Conservation (phyloP, 805 yeast species). For the Lachancea lanzarotensis region DNA sequence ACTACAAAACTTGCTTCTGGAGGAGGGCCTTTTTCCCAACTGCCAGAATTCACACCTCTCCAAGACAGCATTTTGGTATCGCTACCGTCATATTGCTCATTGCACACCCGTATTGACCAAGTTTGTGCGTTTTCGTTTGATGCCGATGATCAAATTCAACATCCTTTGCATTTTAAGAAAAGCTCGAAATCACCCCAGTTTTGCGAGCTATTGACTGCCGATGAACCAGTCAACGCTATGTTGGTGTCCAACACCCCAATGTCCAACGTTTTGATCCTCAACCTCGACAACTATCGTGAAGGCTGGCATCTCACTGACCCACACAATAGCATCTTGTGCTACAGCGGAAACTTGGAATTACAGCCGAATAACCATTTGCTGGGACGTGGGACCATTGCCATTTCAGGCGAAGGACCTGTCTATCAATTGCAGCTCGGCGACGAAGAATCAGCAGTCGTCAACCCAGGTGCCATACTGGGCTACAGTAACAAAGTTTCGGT, state of each 20-base stretch:
- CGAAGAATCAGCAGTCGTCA: conserved; percentile 23
- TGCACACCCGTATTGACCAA: conserved; percentile 18
- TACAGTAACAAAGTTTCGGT: conserved; percentile 13
- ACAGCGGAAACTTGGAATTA: conserved; percentile 21
- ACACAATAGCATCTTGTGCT: conserved; percentile 17
- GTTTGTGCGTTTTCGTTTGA: conserved; percentile 16
- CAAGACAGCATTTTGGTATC: conserved; percentile 19
- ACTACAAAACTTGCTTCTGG: conserved; percentile 23
- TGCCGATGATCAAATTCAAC: conserved; percentile 5
- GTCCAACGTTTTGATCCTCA: conserved; percentile 22
- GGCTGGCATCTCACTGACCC: conserved; percentile 22
- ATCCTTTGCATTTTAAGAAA: conserved; percentile 12
- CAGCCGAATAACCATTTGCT: conserved; percentile 12
- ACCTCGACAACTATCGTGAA: conserved; percentile 17
- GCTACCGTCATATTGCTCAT: conserved; percentile 19
- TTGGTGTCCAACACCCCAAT: conserved; percentile 25
- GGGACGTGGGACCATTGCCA: conserved; percentile 27
- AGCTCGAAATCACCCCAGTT: conserved; percentile 8
- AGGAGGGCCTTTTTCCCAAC: conserved; percentile 28
- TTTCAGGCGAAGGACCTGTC: conserved; percentile 29
- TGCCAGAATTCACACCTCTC: conserved; percentile 19
- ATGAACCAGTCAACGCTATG: conserved; percentile 25
- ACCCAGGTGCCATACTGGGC: conserved; percentile 19
- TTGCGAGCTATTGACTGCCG: conserved; percentile 15
- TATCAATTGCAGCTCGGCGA: conserved; percentile 20